Evolutionary conservation across 176 grass and related monocot species (phyloP), one percentile per base, ranked within the genome.

Genomic region (Eragrostis curvula): DNA sequence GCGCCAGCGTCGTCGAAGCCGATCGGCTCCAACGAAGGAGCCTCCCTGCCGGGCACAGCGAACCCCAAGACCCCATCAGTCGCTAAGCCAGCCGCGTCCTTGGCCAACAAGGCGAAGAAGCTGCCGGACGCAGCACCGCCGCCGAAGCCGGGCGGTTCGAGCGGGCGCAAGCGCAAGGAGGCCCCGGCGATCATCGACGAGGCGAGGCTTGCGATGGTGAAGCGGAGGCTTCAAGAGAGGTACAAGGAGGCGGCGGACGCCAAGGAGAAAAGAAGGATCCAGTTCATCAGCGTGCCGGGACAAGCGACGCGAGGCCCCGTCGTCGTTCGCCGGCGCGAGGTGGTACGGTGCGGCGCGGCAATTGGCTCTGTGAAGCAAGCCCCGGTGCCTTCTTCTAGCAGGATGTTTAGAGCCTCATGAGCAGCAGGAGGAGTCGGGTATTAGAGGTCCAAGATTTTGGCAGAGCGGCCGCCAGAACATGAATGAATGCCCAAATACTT

Each of bases 81-180:
- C 18, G 3, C 29, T 16, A 9, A 17, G 41, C 16, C 18, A 21
- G 15, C 21, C 3, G 14, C 23, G 14, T 6, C 74, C 2, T 43
- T 12, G 23, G 47, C 18, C 43, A 66, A n/a, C n/a, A n/a, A n/a
- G n/a, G n/a, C 0, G 10, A 28, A 27, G 24, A 32, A 32, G 61
- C 41, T 29, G 45, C 18, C 17, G 17, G 18, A n/a, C n/a, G n/a
- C n/a, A n/a, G n/a, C n/a, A n/a, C n/a, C 45, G 4, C 0, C 13
- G 28, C 9, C 57, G 2, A 49, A 79, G 62, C 21, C 6, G 0
- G 1, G 9, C 17, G 48, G 46, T 52, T 32, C 47, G 27, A 28
- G 46, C 47, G 70, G 51, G 2, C 0, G 20, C 65, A 78, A 78
- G 83, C 52, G 53, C 28, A 60, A 49, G 53, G 83, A 70, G 5